A percentile compares a stretch with the other conserved stretches of the same genome.
Evolutionary conservation across 805 yeast species (phyloP).

Genomic region (Spathaspora passalidarum): DNA sequence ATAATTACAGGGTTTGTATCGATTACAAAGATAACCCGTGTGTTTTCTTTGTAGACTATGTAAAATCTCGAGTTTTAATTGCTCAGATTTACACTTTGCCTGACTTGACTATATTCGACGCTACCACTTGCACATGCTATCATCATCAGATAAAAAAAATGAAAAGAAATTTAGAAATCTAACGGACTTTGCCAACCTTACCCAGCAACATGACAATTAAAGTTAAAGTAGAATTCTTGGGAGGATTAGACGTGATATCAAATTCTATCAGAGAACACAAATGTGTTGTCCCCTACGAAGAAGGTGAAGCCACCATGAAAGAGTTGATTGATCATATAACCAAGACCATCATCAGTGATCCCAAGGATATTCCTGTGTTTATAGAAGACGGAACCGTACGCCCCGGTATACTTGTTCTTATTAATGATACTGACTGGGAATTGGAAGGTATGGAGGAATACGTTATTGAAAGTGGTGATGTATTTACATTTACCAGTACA

Average conservation of each 20-base stretch:
- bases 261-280: slow-evolving; percentile 53
- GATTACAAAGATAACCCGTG: no score
- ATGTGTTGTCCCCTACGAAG: slow-evolving; percentile 42
- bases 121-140: not conserved
- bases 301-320: slow-evolving; percentile 40
- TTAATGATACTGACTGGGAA: slow-evolving; percentile 97
- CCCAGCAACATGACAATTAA: slow-evolving; percentile 21
- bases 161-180: not conserved
- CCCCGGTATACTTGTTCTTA: slow-evolving; percentile 88
- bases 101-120: no score
- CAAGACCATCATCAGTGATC: slow-evolving; percentile 52
- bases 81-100: no score
- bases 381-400: slow-evolving; percentile 79
- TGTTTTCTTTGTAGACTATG: no score
- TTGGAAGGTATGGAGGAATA: slow-evolving; percentile 85
- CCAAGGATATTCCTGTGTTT: slow-evolving; percentile 68
- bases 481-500: slow-evolving; percentile 85
- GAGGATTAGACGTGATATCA: slow-evolving; percentile 84
- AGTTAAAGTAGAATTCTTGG: slow-evolving; percentile 48
- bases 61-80: no score
- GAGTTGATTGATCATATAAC: slow-evolving; percentile 59
- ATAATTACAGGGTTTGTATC: no score
- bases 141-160: not conserved
- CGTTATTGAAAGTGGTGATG: slow-evolving; percentile 71
- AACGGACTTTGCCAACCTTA: not conserved